A percentile compares a stretch with the other conserved stretches of the same genome.
Evolutionary conservation across 2,329 filamentous ascomycete genomes (phyloP).

Genomic region (Coniochaeta prunicola): DNA sequence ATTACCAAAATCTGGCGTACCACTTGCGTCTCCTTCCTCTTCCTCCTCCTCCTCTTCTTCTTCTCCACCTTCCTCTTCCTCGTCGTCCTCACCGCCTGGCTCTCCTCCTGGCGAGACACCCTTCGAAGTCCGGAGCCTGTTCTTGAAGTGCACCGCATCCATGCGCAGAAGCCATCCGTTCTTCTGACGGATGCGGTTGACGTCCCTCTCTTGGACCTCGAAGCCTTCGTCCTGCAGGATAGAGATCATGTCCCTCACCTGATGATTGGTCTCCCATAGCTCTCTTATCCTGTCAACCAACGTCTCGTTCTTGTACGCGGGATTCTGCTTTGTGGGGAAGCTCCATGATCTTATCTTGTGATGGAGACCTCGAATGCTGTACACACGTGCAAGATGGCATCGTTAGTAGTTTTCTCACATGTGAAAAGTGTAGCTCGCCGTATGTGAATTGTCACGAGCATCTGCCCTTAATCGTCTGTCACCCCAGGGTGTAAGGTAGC

Average conservation of each 20-base stretch:
- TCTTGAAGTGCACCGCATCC: slow-evolving; percentile 48
- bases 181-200: slow-evolving; percentile 61
- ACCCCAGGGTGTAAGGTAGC: too few relatives aligned
- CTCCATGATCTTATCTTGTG: slow-evolving; percentile 66
- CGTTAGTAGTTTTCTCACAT: neutral
- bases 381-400: neutral
- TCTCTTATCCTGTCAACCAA: slow-evolving; percentile 65
- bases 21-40: neutral
- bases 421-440: neutral
- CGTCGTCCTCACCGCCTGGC: neutral
- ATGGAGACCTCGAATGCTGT: neutral
- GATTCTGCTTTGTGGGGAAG: slow-evolving; percentile 68
- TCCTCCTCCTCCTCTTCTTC: neutral
- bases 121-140: slow-evolving; percentile 10
- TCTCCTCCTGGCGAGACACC: slow-evolving; percentile 11
- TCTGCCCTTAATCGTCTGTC: neutral
- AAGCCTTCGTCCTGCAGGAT: slow-evolving; percentile 65
- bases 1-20: neutral
- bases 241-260: slow-evolving; percentile 66
- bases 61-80: neutral
- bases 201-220: slow-evolving; percentile 61
- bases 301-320: slow-evolving; percentile 60
- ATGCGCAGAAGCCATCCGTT: slow-evolving; percentile 61
- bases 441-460: neutral
- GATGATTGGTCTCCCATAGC: slow-evolving; percentile 69